Evolutionary conservation across 768 basidiomycete genomes (phyloP).

Genomic region (Trametes maxima): DNA sequence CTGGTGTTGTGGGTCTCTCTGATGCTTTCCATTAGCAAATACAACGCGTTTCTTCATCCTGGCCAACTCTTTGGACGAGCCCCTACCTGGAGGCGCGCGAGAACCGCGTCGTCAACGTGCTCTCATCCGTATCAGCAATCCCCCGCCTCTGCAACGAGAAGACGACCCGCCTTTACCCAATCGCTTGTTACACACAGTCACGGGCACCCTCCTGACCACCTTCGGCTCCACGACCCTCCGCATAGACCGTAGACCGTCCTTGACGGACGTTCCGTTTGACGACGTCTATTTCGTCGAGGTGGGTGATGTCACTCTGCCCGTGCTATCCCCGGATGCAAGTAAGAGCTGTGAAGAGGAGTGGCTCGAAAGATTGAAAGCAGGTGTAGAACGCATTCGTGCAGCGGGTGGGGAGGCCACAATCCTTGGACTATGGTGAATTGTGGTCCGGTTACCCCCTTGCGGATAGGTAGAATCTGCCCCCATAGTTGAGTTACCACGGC

Average conservation of each 20-base stretch:
- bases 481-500: too few species aligned
- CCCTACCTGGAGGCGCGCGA: constrained; percentile 28
- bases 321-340: background rate
- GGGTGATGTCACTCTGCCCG: constrained; percentile 25
- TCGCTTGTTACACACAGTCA: constrained; percentile 13
- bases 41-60: constrained; percentile 72
- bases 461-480: background rate
- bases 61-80: constrained; percentile 38
- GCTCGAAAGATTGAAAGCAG: constrained; percentile 20
- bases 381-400: constrained; percentile 15
- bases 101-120: constrained; percentile 33
- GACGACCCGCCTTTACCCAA: constrained; percentile 13
- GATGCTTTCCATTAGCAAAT: constrained; percentile 48
- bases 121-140: constrained; percentile 40
- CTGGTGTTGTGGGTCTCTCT: background rate
- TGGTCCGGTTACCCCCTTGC: background rate
- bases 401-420: constrained; percentile 23
- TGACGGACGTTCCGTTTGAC: constrained; percentile 48
- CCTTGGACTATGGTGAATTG: constrained; percentile 24
- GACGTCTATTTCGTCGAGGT: constrained; percentile 71
- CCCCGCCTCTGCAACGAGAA: constrained; percentile 8
- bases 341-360: constrained; percentile 15
- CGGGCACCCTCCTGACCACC: constrained; percentile 35
- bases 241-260: constrained; percentile 67
- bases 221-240: constrained; percentile 50